A percentile compares a stretch with the other conserved stretches of the same genome.
Conservation (phyloP, 306 rosid species). For the Calophaca sinica region DNA sequence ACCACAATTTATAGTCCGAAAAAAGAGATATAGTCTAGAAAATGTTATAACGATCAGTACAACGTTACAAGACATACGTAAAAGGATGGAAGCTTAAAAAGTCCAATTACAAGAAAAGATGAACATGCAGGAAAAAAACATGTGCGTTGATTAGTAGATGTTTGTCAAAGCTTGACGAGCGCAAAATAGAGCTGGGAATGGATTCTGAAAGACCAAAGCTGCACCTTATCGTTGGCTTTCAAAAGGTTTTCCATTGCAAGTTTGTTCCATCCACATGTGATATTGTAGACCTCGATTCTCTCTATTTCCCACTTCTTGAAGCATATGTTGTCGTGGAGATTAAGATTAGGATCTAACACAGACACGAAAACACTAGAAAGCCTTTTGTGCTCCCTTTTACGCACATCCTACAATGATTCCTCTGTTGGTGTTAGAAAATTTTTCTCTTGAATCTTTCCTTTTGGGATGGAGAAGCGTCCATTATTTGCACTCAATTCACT, state of each 20-base stretch:
- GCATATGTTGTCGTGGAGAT: not conserved
- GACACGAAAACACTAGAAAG: not conserved
- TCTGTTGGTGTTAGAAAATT: not conserved
- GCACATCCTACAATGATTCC: not conserved
- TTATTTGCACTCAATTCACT: not conserved
- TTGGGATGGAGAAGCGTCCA: not conserved
- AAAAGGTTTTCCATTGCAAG: not conserved
- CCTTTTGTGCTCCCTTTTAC: not conserved
- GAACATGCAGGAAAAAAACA: too few relatives aligned
- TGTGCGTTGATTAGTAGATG: too few relatives aligned
- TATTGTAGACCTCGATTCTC: not conserved
- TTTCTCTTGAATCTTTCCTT: not conserved
- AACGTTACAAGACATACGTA: too few relatives aligned
- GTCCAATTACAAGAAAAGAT: too few relatives aligned
- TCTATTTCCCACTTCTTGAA: not conserved
- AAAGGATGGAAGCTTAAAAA: too few relatives aligned
- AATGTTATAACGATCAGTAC: too few relatives aligned
- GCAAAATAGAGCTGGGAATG: not conserved
- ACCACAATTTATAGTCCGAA: too few relatives aligned
- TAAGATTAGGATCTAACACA: not conserved
- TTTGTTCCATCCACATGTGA: not conserved
- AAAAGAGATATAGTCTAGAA: too few relatives aligned
- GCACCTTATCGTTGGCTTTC: not conserved
- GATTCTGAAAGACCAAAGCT: not conserved
- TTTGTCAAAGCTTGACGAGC: not conserved